A percentile compares a stretch with the other conserved stretches of the same genome.
Conservation (phyloP, 345 rosid genomes). For the Theobroma cacao region DNA sequence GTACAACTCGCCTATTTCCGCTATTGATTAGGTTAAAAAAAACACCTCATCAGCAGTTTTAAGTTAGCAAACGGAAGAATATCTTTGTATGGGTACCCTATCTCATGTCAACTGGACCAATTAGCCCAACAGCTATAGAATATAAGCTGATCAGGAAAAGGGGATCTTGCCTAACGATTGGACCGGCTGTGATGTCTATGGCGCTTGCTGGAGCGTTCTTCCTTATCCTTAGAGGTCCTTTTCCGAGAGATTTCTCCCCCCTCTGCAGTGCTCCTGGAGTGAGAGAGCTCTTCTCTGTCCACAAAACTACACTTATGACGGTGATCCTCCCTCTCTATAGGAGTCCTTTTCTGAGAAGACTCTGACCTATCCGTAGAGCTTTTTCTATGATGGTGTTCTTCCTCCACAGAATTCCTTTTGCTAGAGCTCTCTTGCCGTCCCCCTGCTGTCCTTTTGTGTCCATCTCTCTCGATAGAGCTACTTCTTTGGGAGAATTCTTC, state of each 20-base stretch:
- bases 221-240: slow-evolving; percentile 27
- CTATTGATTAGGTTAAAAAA: neutral
- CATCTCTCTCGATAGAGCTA: slow-evolving; percentile 36
- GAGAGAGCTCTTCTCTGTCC: slow-evolving; percentile 32
- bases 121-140: neutral
- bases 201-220: slow-evolving; percentile 11
- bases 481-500: slow-evolving; percentile 19
- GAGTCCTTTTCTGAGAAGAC: slow-evolving; percentile 17
- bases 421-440: slow-evolving; percentile 24
- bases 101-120: neutral
- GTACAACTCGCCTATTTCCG: neutral
- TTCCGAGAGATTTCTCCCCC: slow-evolving; percentile 27
- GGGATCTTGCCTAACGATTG: neutral
- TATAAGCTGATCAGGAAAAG: neutral
- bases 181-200: slow-evolving; percentile 7
- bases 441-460: slow-evolving; percentile 29
- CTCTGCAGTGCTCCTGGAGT: slow-evolving; percentile 21
- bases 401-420: slow-evolving; percentile 16
- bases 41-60: neutral
- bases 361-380: slow-evolving; percentile 26
- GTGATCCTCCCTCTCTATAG: slow-evolving; percentile 16
- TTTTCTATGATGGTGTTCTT: slow-evolving; percentile 12
- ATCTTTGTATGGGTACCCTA: neutral
- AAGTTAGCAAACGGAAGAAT: neutral
- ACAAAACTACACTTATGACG: slow-evolving; percentile 20